Evolutionary conservation across 2,329 filamentous ascomycete genomes (phyloP).

Genomic region (Sclerotinia sclerotiorum): DNA sequence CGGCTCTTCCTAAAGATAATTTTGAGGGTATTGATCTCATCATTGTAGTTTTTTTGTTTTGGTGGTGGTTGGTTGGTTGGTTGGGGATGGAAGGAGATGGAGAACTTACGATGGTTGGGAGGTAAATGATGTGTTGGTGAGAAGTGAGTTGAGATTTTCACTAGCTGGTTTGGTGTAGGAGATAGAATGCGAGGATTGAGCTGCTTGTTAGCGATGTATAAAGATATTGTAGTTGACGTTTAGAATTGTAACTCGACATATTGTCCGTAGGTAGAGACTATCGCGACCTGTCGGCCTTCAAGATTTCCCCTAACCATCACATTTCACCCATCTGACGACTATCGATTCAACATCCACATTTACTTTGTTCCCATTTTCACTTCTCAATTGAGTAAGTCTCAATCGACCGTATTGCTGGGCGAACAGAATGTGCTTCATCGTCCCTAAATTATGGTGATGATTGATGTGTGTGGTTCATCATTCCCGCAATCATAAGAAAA

Average conservation of each 20-base stretch:
- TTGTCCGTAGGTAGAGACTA: not conserved
- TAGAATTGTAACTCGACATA: not conserved
- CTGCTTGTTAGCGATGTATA: not conserved
- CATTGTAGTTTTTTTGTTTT: constrained; percentile 29
- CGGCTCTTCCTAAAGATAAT: constrained; percentile 40
- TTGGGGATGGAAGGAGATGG: not conserved
- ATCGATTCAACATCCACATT: not conserved
- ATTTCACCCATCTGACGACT: not conserved
- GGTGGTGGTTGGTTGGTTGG: not conserved
- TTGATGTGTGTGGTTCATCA: not conserved
- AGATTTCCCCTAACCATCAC: not conserved
- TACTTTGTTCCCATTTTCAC: not conserved
- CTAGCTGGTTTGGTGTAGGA: not conserved
- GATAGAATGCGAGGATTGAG: not conserved
- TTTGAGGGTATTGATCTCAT: constrained; percentile 37
- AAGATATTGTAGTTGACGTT: not conserved
- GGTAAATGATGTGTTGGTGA: not conserved
- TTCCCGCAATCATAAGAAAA: not conserved
- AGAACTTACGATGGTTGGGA: constrained; percentile 14
- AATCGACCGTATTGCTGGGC: not conserved
- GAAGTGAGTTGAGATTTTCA: not conserved
- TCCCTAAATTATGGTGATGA: not conserved
- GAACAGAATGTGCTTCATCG: not conserved
- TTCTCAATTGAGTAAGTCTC: not conserved
- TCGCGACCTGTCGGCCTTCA: no score